Percentiles rank a stretch among this genome's conserved stretches.
Evolutionary conservation across 2,329 filamentous ascomycete species (phyloP).

Genomic region (Verticillium zaregamsianum): DNA sequence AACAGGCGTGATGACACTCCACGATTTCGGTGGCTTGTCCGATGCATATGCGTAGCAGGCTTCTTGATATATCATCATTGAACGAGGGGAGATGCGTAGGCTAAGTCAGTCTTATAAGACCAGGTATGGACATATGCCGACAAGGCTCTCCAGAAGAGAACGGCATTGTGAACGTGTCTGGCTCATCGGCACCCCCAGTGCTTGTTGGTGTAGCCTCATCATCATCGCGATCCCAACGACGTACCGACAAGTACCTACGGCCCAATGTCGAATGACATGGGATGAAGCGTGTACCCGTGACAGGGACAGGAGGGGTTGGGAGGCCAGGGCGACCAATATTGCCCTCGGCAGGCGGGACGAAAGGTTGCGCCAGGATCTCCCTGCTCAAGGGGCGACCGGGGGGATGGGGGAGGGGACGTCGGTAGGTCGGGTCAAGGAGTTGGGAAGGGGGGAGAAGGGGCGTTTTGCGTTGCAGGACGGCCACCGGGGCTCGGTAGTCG

Average conservation of each 20-base stretch:
- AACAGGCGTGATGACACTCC: not conserved
- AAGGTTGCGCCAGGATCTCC: not conserved
- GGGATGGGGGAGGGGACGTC: not conserved
- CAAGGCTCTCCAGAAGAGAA: not conserved
- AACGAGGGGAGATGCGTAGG: not conserved
- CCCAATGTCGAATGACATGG: not conserved
- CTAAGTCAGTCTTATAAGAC: not conserved
- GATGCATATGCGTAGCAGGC: not conserved
- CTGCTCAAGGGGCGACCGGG: not conserved
- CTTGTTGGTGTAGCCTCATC: not conserved
- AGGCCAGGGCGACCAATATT: not conserved
- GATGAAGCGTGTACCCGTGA: not conserved
- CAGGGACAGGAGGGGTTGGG: not conserved
- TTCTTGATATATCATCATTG: not conserved
- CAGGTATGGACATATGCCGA: not conserved
- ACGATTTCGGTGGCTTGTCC: not conserved
- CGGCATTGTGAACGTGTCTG: not conserved
- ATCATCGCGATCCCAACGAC: not conserved
- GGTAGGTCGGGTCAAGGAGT: not conserved
- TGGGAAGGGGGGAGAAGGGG: not conserved
- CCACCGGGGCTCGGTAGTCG: not conserved
- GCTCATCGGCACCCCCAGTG: not conserved
- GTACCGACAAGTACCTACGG: not conserved
- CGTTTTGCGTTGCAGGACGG: not conserved
- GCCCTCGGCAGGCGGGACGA: not conserved